phyloP scores from a whole-genome alignment of 2,329 filamentous ascomycete genomes.

The Arthrinium phaeospermum region DNA sequence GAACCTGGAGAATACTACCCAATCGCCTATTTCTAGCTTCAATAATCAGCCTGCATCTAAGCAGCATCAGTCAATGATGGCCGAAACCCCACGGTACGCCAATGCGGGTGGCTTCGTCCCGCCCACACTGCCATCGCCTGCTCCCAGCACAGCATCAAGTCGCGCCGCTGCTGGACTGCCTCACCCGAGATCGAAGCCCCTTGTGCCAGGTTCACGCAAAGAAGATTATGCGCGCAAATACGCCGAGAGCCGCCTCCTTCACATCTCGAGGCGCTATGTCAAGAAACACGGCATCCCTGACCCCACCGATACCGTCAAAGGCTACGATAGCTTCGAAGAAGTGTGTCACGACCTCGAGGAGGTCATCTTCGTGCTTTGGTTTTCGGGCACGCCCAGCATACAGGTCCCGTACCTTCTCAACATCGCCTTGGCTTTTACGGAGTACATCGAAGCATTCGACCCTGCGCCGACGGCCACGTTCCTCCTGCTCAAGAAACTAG shows the following conservation, averaged over 20 bases:
- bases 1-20: background rate
- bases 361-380: slow-evolving; percentile 83
- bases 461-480: slow-evolving; percentile 73
- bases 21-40: background rate
- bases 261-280: slow-evolving; percentile 63
- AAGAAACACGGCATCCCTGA: slow-evolving; percentile 60
- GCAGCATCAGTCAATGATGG: background rate
- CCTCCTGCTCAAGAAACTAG: slow-evolving; percentile 75
- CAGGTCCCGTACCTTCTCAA: slow-evolving; percentile 86
- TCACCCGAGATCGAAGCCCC: slow-evolving; percentile 57
- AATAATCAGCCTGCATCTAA: background rate
- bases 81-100: slow-evolving; percentile 20
- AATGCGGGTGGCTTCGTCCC: slow-evolving; percentile 59
- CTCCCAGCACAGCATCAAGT: slow-evolving; percentile 56
- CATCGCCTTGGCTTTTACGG: slow-evolving; percentile 73
- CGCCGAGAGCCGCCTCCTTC: slow-evolving; percentile 57
- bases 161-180: slow-evolving; percentile 52
- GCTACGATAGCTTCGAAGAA: slow-evolving; percentile 68
- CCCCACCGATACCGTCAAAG: slow-evolving; percentile 56
- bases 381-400: slow-evolving; percentile 79
- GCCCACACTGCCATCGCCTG: slow-evolving; percentile 57
- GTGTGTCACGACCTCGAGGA: slow-evolving; percentile 76
- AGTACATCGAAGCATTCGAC: slow-evolving; percentile 75
- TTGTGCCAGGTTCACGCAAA: slow-evolving; percentile 63
- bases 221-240: slow-evolving; percentile 66